Conservation (phyloP, 768 basidiomycete species). For the Fistulinella prunicolor region DNA sequence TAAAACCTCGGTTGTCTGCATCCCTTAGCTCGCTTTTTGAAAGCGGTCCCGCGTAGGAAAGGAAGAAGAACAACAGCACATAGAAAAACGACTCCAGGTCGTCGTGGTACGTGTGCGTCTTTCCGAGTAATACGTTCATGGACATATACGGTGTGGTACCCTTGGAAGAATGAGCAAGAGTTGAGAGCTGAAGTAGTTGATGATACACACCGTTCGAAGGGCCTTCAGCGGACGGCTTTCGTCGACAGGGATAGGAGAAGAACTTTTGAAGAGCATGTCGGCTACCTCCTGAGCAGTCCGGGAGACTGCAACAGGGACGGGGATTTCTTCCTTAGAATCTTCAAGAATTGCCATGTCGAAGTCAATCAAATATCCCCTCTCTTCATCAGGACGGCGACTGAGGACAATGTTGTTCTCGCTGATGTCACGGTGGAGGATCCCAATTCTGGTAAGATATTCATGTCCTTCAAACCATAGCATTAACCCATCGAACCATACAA, state of each 20-base stretch:
- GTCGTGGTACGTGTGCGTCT: too few relatives aligned
- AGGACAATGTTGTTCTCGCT: slow-evolving; percentile 37
- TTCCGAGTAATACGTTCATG: too few relatives aligned
- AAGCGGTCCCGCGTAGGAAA: not conserved
- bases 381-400: slow-evolving; percentile 3
- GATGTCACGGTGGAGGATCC: slow-evolving; percentile 33
- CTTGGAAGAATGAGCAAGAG: not conserved
- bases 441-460: slow-evolving; percentile 6
- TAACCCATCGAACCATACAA: too few relatives aligned
- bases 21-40: not conserved
- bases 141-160: not conserved
- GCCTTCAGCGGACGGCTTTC: not conserved
- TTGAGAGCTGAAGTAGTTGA: too few relatives aligned
- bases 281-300: not conserved
- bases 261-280: not conserved
- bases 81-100: not conserved
- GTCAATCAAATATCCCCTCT: slow-evolving; percentile 32
- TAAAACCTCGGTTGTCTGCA: not conserved
- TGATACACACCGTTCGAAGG: too few relatives aligned
- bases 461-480: not conserved
- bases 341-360: slow-evolving; percentile 20
- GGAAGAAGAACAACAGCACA: not conserved
- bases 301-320: not conserved
- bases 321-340: not conserved
- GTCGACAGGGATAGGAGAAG: too few relatives aligned